Base-by-base conservation (phyloP, 495 filamentous ascomycete genomes). In the Podospora pseudocomata region DNA sequence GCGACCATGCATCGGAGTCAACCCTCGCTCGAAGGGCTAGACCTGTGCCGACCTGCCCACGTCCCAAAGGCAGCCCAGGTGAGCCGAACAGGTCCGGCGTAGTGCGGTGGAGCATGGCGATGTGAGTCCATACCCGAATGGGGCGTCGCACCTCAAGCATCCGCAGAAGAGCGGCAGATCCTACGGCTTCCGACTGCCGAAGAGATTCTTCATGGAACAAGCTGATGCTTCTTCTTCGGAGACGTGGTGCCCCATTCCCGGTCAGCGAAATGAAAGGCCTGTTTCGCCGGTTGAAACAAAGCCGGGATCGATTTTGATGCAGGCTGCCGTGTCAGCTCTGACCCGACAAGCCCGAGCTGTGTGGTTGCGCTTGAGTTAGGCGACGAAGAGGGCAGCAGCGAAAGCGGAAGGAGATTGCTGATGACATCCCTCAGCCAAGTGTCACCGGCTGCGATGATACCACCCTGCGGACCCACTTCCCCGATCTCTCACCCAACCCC, bases 111-210 rank as follows among this genome's bases (percentile, higher is more conserved):
- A 49, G 55, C 54, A 57, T 57, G 54, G 54, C 11, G 34, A 39
- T 39, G 34, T 39, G 61, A 20, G 15, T 49, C 32, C 61, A 63
- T 63, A 63, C 61, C 61, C 61, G 61, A 63, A 63, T 32, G 61
- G 61, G 60, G 61, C 16, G 61, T 63, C 61, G 61, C 61, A 63
- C 61, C 7, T 63, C 16, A 26, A 63, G 30, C 28, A 49, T 63
- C 61, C 61, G 61, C 30, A 63, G 15, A 39, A 49, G 61, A 32
- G 30, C 61, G 61, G 61, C 61, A 63, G 30, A 63, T 63, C 15
- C 19, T 19, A 39, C 61, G 32, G 61, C 15, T 26, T 26, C 61
- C 32, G 61, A 63, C 61, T 63, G 61, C 61, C 61, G 61, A 63
- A 63, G 23, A 30, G 18, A 32, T 19, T 34, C 61, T 20, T 11